Percentiles rank a stretch among this genome's conserved stretches.
Evolutionary conservation across 2,329 filamentous ascomycete genomes (phyloP).

Genomic region (Xylariaceae sp.): DNA sequence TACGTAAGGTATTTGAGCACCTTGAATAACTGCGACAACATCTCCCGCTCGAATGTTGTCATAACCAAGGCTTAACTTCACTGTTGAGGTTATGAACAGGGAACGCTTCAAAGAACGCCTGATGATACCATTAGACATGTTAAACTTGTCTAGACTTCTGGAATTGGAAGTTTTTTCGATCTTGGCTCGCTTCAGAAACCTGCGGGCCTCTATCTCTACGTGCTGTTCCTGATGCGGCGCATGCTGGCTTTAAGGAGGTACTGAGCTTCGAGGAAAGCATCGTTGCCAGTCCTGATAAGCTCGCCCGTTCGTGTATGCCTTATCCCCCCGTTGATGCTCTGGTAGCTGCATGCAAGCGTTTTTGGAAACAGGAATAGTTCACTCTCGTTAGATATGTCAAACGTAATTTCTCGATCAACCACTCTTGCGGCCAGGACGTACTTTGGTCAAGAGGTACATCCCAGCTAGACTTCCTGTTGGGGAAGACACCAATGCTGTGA

Average conservation of each 20-base stretch:
- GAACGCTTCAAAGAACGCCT: conserved; percentile 5
- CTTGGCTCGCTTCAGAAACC: not conserved
- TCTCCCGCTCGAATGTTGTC: conserved; percentile 8
- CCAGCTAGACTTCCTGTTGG: not conserved
- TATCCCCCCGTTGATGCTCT: conserved; percentile 5
- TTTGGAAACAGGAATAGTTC: conserved; percentile 1
- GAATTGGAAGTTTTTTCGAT: not conserved
- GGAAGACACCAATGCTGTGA: conserved; percentile 1
- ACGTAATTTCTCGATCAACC: conserved; percentile 9
- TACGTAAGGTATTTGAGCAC: conserved; percentile 9
- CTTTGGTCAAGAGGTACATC: not conserved
- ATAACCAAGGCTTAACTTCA: conserved; percentile 5
- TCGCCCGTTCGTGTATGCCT: not conserved
- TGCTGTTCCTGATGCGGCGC: not conserved
- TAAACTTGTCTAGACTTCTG: not conserved
- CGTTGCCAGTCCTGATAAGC: not conserved
- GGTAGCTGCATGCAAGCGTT: conserved; percentile 5
- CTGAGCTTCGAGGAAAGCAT: not conserved
- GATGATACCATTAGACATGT: not conserved
- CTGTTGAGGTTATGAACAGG: conserved; percentile 4
- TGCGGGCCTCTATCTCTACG: not conserved
- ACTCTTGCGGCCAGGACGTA: conserved; percentile 4
- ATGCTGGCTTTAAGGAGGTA: conserved; percentile 1
- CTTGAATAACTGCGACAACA: conserved; percentile 6
- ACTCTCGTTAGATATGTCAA: conserved; percentile 2